Percentiles rank a stretch among this genome's conserved stretches.
Conservation (phyloP, 805 yeast species). For the Jamesozyma lodderae region DNA sequence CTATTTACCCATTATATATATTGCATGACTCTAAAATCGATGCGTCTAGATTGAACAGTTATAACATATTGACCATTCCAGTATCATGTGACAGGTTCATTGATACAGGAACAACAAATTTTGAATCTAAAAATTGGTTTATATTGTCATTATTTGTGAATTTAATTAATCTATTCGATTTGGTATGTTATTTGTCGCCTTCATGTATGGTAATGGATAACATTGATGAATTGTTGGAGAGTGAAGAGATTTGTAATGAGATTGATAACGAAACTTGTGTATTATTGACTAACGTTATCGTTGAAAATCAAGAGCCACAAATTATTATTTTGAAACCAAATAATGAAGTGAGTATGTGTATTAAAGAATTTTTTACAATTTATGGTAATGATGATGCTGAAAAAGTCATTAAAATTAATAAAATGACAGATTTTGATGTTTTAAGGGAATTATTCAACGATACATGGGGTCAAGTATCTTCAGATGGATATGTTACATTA, state of each 20-base stretch:
- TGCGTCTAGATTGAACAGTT: conserved; percentile 8
- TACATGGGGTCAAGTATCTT: conserved; percentile 25
- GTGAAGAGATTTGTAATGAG: conserved; percentile 20
- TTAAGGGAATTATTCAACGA: conserved; percentile 24
- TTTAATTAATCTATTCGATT: conserved; percentile 16
- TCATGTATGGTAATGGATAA: conserved; percentile 22
- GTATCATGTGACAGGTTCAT: conserved; percentile 3
- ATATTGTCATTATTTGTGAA: conserved; percentile 18
- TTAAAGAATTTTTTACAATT: conserved; percentile 27
- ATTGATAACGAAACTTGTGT: conserved; percentile 32
- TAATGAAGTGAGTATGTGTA: conserved; percentile 25
- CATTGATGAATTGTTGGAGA: conserved; percentile 25
- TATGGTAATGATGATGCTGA: conserved; percentile 18
- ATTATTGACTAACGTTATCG: conserved; percentile 18
- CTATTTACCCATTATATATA: conserved; percentile 21
- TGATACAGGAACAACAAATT: not conserved
- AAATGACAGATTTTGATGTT: conserved; percentile 17
- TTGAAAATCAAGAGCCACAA: conserved; percentile 12
- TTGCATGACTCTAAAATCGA: conserved; percentile 14
- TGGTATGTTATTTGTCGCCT: conserved; percentile 28
- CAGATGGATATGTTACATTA: conserved; percentile 14
- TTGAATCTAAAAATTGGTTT: conserved; percentile 8
- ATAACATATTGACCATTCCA: conserved; percentile 6
- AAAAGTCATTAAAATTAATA: conserved; percentile 10
- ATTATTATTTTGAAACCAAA: conserved; percentile 24